Evolutionary conservation across 2,329 filamentous ascomycete species (phyloP).

Genomic region (Claviceps paspali): DNA sequence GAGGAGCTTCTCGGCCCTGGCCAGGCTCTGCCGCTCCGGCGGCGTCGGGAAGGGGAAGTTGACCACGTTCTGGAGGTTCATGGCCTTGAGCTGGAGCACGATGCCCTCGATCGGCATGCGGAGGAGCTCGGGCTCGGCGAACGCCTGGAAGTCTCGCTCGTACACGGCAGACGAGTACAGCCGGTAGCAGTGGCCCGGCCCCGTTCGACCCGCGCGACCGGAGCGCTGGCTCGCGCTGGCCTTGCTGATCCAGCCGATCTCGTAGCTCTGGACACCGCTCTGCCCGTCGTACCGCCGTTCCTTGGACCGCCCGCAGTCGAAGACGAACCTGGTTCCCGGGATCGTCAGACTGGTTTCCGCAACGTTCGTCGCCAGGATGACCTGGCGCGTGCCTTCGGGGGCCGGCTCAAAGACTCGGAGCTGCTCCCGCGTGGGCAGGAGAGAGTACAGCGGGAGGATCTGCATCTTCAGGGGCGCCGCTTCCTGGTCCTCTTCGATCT

Average conservation of each 20-base stretch:
- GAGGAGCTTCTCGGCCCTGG: conserved; percentile 73
- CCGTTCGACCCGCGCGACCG: conserved; percentile 88
- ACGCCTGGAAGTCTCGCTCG: conserved; percentile 74
- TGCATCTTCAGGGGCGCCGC: conserved; percentile 60
- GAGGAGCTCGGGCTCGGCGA: conserved; percentile 75
- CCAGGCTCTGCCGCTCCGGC: conserved; percentile 60
- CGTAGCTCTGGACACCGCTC: conserved; percentile 89
- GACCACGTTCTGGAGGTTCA: conserved; percentile 78
- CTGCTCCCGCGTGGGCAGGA: conserved; percentile 81
- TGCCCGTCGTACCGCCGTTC: conserved; percentile 77
- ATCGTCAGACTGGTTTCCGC: conserved; percentile 96
- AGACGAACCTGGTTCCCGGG: conserved; percentile 86
- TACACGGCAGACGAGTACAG: conserved; percentile 91
- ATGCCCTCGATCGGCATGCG: conserved; percentile 86
- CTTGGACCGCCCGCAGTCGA: conserved; percentile 85
- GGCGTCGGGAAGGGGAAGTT: conserved; percentile 95
- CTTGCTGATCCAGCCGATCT: conserved; percentile 94
- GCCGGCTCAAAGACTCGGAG: conserved; percentile 76
- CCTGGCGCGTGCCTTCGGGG: conserved; percentile 67
- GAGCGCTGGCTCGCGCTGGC: conserved; percentile 84
- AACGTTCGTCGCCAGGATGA: conserved; percentile 90
- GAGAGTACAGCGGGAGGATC: conserved; percentile 84
- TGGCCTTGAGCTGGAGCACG: conserved; percentile 84
- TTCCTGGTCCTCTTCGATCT: conserved; percentile 48
- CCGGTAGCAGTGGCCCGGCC: conserved; percentile 88